Evolutionary conservation across 208 protist species (phyloP), one percentile per base, ranked within the genome.

Genomic region (Crithidia mellificae): DNA sequence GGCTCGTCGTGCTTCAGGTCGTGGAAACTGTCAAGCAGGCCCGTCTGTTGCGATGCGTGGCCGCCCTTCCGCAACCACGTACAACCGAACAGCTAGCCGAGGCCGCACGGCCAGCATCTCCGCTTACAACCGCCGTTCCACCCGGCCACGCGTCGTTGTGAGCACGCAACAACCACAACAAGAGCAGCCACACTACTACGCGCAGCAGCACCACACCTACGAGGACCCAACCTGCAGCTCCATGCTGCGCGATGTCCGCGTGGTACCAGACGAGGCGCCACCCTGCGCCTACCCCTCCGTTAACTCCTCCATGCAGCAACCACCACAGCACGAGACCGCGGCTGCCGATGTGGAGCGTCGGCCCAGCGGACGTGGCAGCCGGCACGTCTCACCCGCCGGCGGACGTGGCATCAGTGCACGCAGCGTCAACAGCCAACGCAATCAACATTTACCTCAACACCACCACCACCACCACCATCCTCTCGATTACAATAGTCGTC

Each of bases 161-260:
- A 22, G 20, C 14, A 50, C 32, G 7, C 20, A 2, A 9, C 46
- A 27, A 5, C 41, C 8, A 15, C 41, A 20, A 15, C 41, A 46
- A n/a, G 12, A 46, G 41, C 41, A 46, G 15, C 41, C 8, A 17
- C 41, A 51, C 11, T 17, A 47, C 11, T 47, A 38, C 34, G n/a
- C n/a, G n/a, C 11, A 38, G 12, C 54, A 36, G 15, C 74, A 44
- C 22, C 55, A 70, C 58, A 84, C 63, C 24, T 96, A 93, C 75
- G 77, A 79, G 22, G 88, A 94, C 51, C 91, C 91, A 3, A 96
- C 91, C 5, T 91, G 86, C 54, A 91, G 83, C 68, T 96, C 91
- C n/a, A 78, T 85, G 22, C 77, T 93, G 51, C 85, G 91, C 27
- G 91, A 94, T 56, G 81, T 91, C 14, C 84, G 91, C 9, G 81